Percentiles rank a stretch among this genome's conserved stretches.
phyloP scores from a whole-genome alignment of 2,329 filamentous ascomycete genomes.

The Epichloe sibirici region DNA sequence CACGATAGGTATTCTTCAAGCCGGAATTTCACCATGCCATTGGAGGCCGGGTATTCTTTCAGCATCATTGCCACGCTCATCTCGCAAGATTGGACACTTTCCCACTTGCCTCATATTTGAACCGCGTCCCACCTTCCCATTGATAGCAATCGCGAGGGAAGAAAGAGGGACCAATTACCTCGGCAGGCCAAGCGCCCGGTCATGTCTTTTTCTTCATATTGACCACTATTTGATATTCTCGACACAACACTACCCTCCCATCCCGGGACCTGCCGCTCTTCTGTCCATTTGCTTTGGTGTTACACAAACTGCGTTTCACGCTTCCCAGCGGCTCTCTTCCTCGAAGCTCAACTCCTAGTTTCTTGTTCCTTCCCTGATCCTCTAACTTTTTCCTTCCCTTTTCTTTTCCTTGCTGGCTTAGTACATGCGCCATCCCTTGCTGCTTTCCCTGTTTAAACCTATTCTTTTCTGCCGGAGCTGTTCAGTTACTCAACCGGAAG shows the following conservation, averaged over 20 bases:
- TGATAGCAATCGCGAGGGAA: slow-evolving; percentile 3
- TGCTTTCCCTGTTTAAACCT: background rate
- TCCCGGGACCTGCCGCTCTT: slow-evolving; percentile 3
- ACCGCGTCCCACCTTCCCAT: slow-evolving; percentile 5
- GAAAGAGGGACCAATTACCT: slow-evolving; percentile 5
- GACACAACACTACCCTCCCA: background rate
- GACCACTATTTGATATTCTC: background rate
- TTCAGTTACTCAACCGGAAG: background rate
- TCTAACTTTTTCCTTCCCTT: background rate
- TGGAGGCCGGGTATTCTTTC: slow-evolving; percentile 3
- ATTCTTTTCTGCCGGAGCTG: background rate
- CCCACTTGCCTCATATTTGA: background rate
- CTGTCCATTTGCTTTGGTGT: slow-evolving; percentile 10
- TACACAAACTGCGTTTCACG: slow-evolving; percentile 16
- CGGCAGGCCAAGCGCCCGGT: background rate
- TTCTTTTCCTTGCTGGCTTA: background rate
- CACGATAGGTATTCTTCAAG: background rate
- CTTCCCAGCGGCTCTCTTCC: slow-evolving; percentile 10
- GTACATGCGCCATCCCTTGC: background rate
- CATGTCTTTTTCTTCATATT: background rate
- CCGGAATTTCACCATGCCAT: slow-evolving; percentile 4
- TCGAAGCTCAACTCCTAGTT: slow-evolving; percentile 5
- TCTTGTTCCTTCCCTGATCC: background rate
- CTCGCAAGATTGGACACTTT: background rate
- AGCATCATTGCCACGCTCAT: background rate